phyloP scores from a whole-genome alignment of 805 yeast species.

The Candida patagonica region DNA sequence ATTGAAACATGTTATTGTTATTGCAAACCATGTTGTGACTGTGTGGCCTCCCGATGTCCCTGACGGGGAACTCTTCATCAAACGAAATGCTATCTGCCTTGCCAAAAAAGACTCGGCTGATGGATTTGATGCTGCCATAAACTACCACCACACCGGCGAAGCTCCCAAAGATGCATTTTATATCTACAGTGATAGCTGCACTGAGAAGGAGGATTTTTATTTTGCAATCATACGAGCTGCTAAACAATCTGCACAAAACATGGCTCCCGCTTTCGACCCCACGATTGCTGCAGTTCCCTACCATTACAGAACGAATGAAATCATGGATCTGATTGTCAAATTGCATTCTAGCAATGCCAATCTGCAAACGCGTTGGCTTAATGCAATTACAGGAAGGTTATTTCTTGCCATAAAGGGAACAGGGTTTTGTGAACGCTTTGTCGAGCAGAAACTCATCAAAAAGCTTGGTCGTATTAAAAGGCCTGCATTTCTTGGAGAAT shows the following conservation, averaged over 20 bases:
- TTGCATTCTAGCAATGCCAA: slow-evolving; percentile 79
- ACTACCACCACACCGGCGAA: background rate
- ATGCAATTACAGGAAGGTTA: slow-evolving; percentile 76
- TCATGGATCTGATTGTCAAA: slow-evolving; percentile 64
- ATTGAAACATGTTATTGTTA: slow-evolving; percentile 69
- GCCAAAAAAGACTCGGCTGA: slow-evolving; percentile 36
- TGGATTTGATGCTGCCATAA: slow-evolving; percentile 13
- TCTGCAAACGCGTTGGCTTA: slow-evolving; percentile 79
- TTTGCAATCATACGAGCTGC: slow-evolving; percentile 75
- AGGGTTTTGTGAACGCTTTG: slow-evolving; percentile 46
- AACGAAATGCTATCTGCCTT: slow-evolving; percentile 69
- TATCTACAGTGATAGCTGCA: slow-evolving; percentile 67
- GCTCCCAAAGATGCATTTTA: slow-evolving; percentile 40
- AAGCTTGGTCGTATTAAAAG: slow-evolving; percentile 71
- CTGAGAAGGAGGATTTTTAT: slow-evolving; percentile 89
- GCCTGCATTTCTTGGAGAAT: slow-evolving; percentile 82
- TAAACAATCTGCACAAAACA: slow-evolving; percentile 30
- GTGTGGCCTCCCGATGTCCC: slow-evolving; percentile 75
- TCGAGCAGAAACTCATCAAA: slow-evolving; percentile 52
- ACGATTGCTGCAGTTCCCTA: slow-evolving; percentile 58
- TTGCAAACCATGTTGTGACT: slow-evolving; percentile 59
- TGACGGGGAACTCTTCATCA: slow-evolving; percentile 76
- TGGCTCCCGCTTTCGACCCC: slow-evolving; percentile 39
- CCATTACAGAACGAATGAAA: slow-evolving; percentile 61
- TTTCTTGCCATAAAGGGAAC: slow-evolving; percentile 73